Evolutionary conservation across 2,329 filamentous ascomycete genomes (phyloP), one percentile per base, ranked within the genome.

Genomic region (Sarocladium brachiariae): DNA sequence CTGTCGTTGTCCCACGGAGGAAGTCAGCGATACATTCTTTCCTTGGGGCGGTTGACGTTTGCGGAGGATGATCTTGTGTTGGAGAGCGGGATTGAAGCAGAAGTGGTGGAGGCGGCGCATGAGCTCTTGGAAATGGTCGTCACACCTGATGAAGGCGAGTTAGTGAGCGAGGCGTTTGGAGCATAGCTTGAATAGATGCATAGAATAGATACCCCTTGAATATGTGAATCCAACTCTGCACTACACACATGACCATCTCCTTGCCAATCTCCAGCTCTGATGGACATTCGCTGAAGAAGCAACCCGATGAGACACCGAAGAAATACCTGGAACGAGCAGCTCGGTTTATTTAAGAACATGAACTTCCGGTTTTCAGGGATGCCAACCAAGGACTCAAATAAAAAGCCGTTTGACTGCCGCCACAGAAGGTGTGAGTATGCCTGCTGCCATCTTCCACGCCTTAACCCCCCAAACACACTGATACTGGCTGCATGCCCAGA

Each of bases 31-130:
- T 92, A 95, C 60, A 72, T 95, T 1, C 79, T 96, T 9, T 82
- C 83, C 2, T 71, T 99, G 39, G 90, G 89, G 0, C 72, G 92
- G 37, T 70, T 97, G n/a, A 89, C 88, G 0, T 96, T 96, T 64
- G 84, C 82, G 5, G 81, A 83, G 47, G 89, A 95, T 54, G 86
- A 89, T 25, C 66, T 87, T 8, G 78, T 93, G 10, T 75, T 95
- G 24, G 90, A 96, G 66, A 73, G 75, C 1, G 84, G 84, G 0
- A 85, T 95, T 50, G 85, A 87, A 31, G 80, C 85, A 24, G 87
- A 89, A 55, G 88, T 89, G 1, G 80, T 86, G 1, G 87, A 92
- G 55, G 83, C 85, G 66, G 92, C 93, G 3, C 84, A 92, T 58
- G 82, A 87, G 60, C 72, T 99, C 55, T 67, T 97, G 34, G 89